phyloP scores from a whole-genome alignment of 2,329 filamentous ascomycete genomes.

The Teratosphaeria nubilosa region DNA sequence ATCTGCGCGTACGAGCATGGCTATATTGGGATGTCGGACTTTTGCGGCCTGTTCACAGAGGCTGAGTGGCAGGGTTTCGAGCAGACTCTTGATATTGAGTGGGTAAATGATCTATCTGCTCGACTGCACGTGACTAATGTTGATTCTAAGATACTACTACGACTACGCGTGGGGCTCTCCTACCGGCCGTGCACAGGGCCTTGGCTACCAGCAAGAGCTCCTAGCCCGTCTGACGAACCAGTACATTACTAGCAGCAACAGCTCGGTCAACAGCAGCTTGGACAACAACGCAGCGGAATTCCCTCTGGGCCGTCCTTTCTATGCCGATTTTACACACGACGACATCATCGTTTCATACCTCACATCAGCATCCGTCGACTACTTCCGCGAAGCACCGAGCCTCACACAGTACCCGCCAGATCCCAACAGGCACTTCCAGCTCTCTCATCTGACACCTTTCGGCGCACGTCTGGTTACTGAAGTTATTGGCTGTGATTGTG shows the following conservation, averaged over 20 bases:
- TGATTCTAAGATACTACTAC: conserved; percentile 30
- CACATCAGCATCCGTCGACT: conserved; percentile 45
- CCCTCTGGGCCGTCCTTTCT: conserved; percentile 40
- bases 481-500: conserved; percentile 40
- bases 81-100: conserved; percentile 41
- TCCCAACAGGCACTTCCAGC: conserved; percentile 37
- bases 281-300: conserved; percentile 38
- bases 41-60: conserved; percentile 45
- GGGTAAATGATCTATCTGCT: not conserved
- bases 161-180: conserved; percentile 33
- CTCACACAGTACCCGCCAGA: conserved; percentile 34
- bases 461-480: conserved; percentile 46
- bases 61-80: conserved; percentile 48
- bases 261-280: conserved; percentile 42
- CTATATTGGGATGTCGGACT: conserved; percentile 41
- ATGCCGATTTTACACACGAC: conserved; percentile 45
- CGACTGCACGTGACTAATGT: not conserved
- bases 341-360: conserved; percentile 43
- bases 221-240: conserved; percentile 39
- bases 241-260: conserved; percentile 39
- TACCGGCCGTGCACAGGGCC: conserved; percentile 42
- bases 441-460: conserved; percentile 46
- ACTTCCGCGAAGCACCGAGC: conserved; percentile 40
- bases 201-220: conserved; percentile 45
- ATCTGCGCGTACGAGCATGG: conserved; percentile 46